These are phyloP conservation scores for Escallonia rubra DNA, from an alignment of 129 eudicot species.

Conservation along the genomic window DNA sequence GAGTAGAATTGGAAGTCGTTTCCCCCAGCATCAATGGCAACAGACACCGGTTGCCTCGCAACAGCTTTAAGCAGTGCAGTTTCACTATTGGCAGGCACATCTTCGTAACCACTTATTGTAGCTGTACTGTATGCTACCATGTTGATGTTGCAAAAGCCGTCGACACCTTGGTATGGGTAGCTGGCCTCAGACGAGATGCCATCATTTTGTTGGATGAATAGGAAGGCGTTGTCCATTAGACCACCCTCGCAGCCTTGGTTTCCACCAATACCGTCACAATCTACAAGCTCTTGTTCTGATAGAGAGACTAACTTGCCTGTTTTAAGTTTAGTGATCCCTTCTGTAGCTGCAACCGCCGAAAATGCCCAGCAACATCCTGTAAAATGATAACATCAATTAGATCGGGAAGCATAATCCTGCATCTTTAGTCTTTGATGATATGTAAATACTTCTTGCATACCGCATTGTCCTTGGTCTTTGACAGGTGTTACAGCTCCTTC, in stretches of 20 bases:
- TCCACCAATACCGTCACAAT: not conserved
- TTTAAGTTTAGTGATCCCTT: not conserved
- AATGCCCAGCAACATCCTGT: slow-evolving; percentile 1
- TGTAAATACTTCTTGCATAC: not conserved
- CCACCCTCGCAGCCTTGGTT: slow-evolving; percentile 1
- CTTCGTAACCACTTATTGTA: not conserved
- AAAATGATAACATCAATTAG: not conserved
- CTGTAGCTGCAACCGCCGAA: not conserved
- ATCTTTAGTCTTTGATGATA: too few species aligned
- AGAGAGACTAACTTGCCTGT: not conserved
- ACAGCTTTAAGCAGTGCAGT: not conserved
- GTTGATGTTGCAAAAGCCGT: not conserved
- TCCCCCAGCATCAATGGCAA: slow-evolving; percentile 1
- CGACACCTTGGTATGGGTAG: not conserved
- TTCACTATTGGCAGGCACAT: slow-evolving; percentile 1
- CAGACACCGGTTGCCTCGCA: not conserved
- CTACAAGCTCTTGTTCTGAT: not conserved
- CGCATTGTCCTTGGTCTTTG: not conserved
- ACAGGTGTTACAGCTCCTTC: not conserved
- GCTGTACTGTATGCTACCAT: not conserved
- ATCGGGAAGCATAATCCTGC: not conserved
- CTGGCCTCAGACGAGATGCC: not conserved
- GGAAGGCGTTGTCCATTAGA: not conserved
- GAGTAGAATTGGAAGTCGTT: slow-evolving; percentile 7
- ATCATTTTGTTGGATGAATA: not conserved